Evolutionary conservation across 75 land plant species (phyloP), one percentile per base, ranked within the genome.

Genomic region (Selaginella moellendorffii): DNA sequence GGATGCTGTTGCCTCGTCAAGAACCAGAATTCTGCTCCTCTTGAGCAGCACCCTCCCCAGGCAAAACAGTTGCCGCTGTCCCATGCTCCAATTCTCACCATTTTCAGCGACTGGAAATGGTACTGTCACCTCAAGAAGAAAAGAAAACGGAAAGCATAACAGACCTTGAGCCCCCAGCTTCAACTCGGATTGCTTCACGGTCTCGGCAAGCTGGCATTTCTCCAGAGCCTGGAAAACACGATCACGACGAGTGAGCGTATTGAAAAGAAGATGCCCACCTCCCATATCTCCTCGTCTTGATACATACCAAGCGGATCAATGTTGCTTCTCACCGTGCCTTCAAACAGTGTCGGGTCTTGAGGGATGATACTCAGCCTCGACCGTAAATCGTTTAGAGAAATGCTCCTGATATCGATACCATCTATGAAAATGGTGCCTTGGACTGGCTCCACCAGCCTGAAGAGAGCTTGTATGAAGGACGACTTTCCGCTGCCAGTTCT

Each of bases 291-390:
- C 0, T 26, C 0, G 65, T 91, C 97, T 20, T 80, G 31, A 61
- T 91, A 71, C 66, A 80, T 73, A 18, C 62, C 74, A 25, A 91
- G 65, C 17, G 97, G 97, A 30, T 91, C 97, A 26, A 91, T 81
- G 67, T 91, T 91, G 27, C 65, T 72, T 67, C 95, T 77, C 61
- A 85, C 65, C 17, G 89, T 91, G 42, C 97, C 97, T 61, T 91
- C 86, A 71, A 90, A 90, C 76, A 90, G 54, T 30, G 97, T 79
- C 29, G 97, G 97, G 29, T 90, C 97, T 58, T 91, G 97, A 0
- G 95, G 95, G 2, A 91, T 91, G 77, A 91, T n/a, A n/a, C n/a
- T 87, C 24, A 91, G 72, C 51, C 79, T 82, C 18, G 81, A 68
- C 63, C 97, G 77, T 62, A 91, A 67, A 72, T 91, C 97, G 68